phyloP scores from a whole-genome alignment of 805 yeast species.

The Saccharomycopsis javanensis region DNA sequence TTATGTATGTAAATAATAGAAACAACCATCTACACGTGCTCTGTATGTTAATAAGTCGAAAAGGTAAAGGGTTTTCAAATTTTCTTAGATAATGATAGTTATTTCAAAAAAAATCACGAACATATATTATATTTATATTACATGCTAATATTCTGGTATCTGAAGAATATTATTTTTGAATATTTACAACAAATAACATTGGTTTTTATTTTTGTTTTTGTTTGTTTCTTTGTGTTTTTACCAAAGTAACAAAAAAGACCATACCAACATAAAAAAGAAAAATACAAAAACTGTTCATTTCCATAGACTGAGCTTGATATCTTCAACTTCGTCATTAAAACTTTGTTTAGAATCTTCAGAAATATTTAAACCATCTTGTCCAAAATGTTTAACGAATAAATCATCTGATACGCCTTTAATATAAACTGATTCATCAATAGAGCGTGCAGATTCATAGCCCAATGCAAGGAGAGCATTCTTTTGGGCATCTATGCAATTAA shows the following conservation, averaged over 20 bases:
- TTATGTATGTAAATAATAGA: too few species aligned
- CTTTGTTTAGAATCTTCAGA: slow-evolving; percentile 5
- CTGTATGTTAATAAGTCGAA: too few species aligned
- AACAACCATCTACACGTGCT: too few species aligned
- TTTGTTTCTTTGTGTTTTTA: neutral
- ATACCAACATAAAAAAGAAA: neutral
- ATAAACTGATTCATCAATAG: slow-evolving; percentile 12
- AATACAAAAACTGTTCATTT: neutral
- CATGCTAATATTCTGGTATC: neutral
- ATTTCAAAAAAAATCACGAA: too few species aligned
- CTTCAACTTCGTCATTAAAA: slow-evolving; percentile 10
- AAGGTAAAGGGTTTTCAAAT: too few species aligned
- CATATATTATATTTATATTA: too few species aligned
- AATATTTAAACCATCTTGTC: slow-evolving; percentile 12
- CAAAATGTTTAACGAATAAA: slow-evolving; percentile 17
- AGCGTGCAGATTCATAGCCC: slow-evolving; percentile 15
- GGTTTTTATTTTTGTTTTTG: neutral
- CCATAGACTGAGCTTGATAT: slow-evolving; percentile 11
- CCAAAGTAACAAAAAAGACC: too few species aligned
- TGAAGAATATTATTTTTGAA: neutral
- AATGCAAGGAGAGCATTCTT: slow-evolving; percentile 10
- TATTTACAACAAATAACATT: too few species aligned
- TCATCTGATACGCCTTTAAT: slow-evolving; percentile 18
- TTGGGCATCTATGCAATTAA: slow-evolving; percentile 16
- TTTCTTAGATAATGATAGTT: too few species aligned